Evolutionary conservation across 768 basidiomycete genomes (phyloP).

Genomic region (Tylopilus sp.): DNA sequence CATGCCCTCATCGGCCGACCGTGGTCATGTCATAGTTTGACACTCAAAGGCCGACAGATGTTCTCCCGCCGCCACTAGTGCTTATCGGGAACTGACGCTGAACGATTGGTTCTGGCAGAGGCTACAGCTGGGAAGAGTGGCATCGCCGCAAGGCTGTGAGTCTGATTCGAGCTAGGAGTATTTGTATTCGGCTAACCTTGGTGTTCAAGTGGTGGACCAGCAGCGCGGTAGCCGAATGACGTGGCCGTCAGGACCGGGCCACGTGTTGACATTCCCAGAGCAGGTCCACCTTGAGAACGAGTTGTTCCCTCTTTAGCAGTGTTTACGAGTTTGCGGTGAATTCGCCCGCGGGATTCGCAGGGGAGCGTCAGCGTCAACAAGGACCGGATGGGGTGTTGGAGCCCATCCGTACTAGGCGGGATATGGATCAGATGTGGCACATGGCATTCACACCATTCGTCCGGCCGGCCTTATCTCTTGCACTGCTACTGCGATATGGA

Average conservation of each 20-base stretch:
- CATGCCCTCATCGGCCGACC: constrained; percentile 1
- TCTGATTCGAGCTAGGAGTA: constrained; percentile 6
- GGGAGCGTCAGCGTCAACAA: constrained; percentile 15
- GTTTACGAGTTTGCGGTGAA: constrained; percentile 10
- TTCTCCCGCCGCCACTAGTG: neutral
- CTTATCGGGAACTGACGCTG: neutral
- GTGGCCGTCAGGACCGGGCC: constrained; percentile 3
- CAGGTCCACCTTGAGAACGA: constrained; percentile 16
- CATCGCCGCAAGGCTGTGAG: constrained; percentile 12
- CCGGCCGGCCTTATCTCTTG: constrained; percentile 14
- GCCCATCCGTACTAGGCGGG: neutral
- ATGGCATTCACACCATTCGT: constrained; percentile 1
- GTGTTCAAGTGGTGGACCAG: neutral
- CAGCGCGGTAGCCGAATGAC: neutral
- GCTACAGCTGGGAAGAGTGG: neutral
- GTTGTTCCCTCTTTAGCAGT: constrained; percentile 9
- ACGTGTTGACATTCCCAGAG: constrained; percentile 18
- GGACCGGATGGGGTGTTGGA: constrained; percentile 2
- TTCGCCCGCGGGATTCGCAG: constrained; percentile 24
- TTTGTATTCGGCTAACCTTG: constrained; percentile 23
- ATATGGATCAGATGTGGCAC: neutral
- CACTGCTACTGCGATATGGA: neutral
- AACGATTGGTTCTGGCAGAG: neutral
- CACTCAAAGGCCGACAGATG: constrained; percentile 12
- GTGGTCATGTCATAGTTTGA: neutral